Evolutionary conservation across 257 asterid genomes (phyloP).

Genomic region (Rauvolfia tetraphylla): DNA sequence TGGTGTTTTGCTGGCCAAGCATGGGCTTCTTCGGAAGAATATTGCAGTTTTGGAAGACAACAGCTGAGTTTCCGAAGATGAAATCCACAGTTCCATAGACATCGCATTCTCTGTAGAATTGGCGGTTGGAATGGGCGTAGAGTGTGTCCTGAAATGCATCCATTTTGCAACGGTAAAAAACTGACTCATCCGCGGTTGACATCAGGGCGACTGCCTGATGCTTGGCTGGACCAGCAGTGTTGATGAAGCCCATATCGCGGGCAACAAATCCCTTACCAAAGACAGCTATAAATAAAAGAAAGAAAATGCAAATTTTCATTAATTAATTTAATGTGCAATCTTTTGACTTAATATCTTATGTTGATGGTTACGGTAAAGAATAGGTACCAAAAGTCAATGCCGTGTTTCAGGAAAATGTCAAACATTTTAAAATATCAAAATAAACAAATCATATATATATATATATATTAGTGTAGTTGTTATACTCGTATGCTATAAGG

Average conservation of each 20-base stretch:
- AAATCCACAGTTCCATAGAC: conserved; percentile 52
- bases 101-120: conserved; percentile 48
- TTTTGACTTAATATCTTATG: too few species aligned
- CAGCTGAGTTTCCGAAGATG: conserved; percentile 54
- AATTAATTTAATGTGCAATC: too few species aligned
- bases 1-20: conserved; percentile 40
- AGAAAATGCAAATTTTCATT: too few species aligned
- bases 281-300: conserved; percentile 24
- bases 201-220: conserved; percentile 51
- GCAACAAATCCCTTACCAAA: conserved; percentile 66
- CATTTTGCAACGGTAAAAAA: conserved; percentile 41
- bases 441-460: too few species aligned
- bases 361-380: too few species aligned
- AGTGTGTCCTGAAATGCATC: conserved; percentile 54
- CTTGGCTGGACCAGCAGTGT: conserved; percentile 41
- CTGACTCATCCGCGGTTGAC: conserved; percentile 38
- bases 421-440: too few species aligned
- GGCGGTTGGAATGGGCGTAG: conserved; percentile 42
- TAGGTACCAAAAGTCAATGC: too few species aligned
- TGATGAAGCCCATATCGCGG: conserved; percentile 51
- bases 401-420: too few species aligned
- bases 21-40: conserved; percentile 24
- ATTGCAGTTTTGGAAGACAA: conserved; percentile 49
- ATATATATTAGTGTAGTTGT: too few species aligned
- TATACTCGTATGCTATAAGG: too few species aligned